phyloP scores from a whole-genome alignment of 2,329 filamentous ascomycete genomes.

The Rhynchosporium secalis region DNA sequence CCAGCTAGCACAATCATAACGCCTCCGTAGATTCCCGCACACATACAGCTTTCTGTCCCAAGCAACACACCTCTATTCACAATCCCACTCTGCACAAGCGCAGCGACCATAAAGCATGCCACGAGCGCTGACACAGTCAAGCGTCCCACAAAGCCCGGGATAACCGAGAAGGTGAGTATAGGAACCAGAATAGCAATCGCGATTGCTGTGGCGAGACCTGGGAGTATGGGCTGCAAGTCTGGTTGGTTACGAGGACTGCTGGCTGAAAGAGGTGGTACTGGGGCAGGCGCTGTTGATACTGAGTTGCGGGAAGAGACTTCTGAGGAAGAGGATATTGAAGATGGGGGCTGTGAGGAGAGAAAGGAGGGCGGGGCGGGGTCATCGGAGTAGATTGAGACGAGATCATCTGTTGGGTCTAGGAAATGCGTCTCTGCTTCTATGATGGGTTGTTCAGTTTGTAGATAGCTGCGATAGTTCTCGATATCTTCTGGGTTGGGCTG shows the following conservation, averaged over 20 bases:
- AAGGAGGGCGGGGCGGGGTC: slow-evolving; percentile 12
- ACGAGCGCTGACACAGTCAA: slow-evolving; percentile 57
- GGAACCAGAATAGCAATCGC: slow-evolving; percentile 58
- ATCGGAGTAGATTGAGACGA: slow-evolving; percentile 35
- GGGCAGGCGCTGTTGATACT: slow-evolving; percentile 2
- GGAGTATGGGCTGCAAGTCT: slow-evolving; percentile 26
- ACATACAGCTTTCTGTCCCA: slow-evolving; percentile 31
- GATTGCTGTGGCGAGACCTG: slow-evolving; percentile 46
- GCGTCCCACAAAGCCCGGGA: slow-evolving; percentile 57
- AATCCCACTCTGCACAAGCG: slow-evolving; percentile 29
- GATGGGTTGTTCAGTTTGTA: slow-evolving; percentile 55
- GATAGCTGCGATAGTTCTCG: slow-evolving; percentile 54
- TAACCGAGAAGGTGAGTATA: slow-evolving; percentile 57
- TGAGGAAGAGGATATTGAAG: slow-evolving; percentile 13
- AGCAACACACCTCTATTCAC: slow-evolving; percentile 21
- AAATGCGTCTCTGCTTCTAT: slow-evolving; percentile 52
- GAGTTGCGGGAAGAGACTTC: slow-evolving; percentile 20
- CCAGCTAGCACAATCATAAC: slow-evolving; percentile 37
- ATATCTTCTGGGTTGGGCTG: slow-evolving; percentile 54
- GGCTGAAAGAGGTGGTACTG: background rate
- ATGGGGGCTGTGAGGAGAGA: background rate
- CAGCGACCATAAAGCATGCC: slow-evolving; percentile 45
- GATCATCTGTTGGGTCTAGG: slow-evolving; percentile 37
- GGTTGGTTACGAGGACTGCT: background rate
- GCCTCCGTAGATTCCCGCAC: slow-evolving; percentile 33